A percentile compares a stretch with the other conserved stretches of the same genome.
Conservation (phyloP, 805 yeast species). For the Kluyveromyces aestuarii region DNA sequence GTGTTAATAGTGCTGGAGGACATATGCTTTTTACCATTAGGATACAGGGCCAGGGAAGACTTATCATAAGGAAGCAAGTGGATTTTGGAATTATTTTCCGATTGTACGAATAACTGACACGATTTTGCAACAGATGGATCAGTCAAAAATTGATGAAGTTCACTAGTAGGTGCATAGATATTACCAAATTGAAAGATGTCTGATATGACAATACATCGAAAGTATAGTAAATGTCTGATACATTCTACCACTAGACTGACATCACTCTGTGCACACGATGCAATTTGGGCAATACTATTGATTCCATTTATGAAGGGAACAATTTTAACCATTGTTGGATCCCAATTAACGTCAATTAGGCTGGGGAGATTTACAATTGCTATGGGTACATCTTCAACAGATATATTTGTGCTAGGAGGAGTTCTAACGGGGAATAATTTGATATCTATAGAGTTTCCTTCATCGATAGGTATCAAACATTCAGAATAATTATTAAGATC, state of each 20-base stretch:
- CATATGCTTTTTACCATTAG: background rate
- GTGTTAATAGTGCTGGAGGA: constrained; percentile 2
- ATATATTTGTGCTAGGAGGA: constrained; percentile 67
- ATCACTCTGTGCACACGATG: constrained; percentile 75
- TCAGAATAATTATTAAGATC: constrained; percentile 93
- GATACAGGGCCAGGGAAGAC: background rate
- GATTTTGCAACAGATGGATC: constrained; percentile 63
- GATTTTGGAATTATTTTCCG: constrained; percentile 29
- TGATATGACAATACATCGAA: constrained; percentile 70
- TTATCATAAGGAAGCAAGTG: constrained; percentile 26
- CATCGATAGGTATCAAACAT: constrained; percentile 88
- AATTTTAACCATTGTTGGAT: constrained; percentile 88
- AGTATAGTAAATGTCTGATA: constrained; percentile 84
- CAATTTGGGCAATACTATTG: constrained; percentile 69
- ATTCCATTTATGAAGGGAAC: constrained; percentile 82
- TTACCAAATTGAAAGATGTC: constrained; percentile 88
- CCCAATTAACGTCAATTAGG: constrained; percentile 89
- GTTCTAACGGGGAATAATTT: constrained; percentile 86
- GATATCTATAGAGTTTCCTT: constrained; percentile 82
- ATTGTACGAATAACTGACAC: constrained; percentile 73
- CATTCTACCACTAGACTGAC: constrained; percentile 72
- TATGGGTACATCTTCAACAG: constrained; percentile 83
- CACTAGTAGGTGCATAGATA: constrained; percentile 81
- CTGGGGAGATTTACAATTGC: constrained; percentile 68
- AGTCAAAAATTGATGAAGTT: constrained; percentile 56